Conservation (phyloP, 2,329 filamentous ascomycete species). For the Ophiocordyceps australis region DNA sequence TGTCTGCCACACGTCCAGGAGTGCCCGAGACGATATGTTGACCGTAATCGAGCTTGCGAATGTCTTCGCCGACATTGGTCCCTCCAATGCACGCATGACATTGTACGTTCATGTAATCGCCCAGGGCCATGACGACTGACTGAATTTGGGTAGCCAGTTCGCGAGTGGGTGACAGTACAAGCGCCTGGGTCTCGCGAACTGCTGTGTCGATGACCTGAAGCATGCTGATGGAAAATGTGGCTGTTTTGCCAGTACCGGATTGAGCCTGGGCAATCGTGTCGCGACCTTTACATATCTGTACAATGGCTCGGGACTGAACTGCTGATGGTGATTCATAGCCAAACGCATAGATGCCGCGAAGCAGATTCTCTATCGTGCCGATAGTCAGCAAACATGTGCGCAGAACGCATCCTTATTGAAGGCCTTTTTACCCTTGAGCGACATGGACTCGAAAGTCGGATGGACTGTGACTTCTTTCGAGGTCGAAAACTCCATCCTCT, state of each 20-base stretch:
- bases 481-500: conserved; percentile 95
- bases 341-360: conserved; percentile 95
- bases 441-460: conserved; percentile 90
- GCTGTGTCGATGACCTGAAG: conserved; percentile 91
- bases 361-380: conserved; percentile 75
- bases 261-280: conserved; percentile 98
- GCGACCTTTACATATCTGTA: conserved; percentile 96
- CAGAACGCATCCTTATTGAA: too few relatives aligned
- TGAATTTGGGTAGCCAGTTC: conserved; percentile 97
- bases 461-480: conserved; percentile 95
- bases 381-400: too few relatives aligned
- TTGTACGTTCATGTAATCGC: conserved; percentile 99
- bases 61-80: conserved; percentile 95
- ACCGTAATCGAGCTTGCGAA: conserved; percentile 90
- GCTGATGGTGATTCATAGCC: conserved; percentile 97
- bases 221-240: conserved; percentile 91
- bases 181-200: conserved; percentile 80
- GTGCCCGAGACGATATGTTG: conserved; percentile 97
- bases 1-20: conserved; percentile 70
- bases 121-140: conserved; percentile 97
- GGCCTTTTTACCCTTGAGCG: conserved; percentile 62
- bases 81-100: conserved; percentile 98
- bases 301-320: conserved; percentile 93
- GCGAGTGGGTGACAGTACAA: conserved; percentile 88
- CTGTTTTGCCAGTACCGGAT: conserved; percentile 92